Conservation (phyloP, 441 rosid genomes). For the Bocquillonia castaneifolia region DNA sequence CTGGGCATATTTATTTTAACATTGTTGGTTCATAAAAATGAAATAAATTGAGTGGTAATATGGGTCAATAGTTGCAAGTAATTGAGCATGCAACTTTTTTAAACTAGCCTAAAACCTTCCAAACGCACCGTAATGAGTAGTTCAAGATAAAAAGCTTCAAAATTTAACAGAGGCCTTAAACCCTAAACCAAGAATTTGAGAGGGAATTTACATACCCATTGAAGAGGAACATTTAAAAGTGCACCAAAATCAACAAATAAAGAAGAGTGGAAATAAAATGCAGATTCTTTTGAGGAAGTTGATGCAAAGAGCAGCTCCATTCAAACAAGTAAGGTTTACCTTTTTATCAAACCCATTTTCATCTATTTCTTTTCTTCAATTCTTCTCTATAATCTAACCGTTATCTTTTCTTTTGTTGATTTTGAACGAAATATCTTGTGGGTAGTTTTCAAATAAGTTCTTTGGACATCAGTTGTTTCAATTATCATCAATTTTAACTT, state of each 20-base stretch:
- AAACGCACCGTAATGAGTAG: background rate
- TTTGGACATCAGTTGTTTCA: background rate
- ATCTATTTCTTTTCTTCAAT: constrained; percentile 2
- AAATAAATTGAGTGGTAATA: too few relatives aligned
- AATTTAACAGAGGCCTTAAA: background rate
- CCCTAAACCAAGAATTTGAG: constrained; percentile 13
- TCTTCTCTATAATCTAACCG: background rate
- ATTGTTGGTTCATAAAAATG: too few relatives aligned
- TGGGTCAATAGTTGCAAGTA: too few relatives aligned
- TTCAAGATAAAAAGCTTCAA: background rate
- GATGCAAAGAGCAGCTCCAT: constrained; percentile 32
- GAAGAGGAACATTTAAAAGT: background rate
- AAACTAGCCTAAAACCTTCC: too few relatives aligned
- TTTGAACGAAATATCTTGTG: constrained; percentile 17
- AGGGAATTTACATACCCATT: background rate
- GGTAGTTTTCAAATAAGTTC: constrained; percentile 4
- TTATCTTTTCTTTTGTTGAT: background rate
- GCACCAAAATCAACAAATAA: background rate
- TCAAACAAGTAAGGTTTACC: constrained; percentile 32
- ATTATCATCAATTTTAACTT: too few relatives aligned
- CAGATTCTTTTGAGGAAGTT: constrained; percentile 44
- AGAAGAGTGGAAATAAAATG: constrained; percentile 21
- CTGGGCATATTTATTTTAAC: too few relatives aligned
- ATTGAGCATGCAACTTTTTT: too few relatives aligned
- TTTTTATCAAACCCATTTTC: constrained; percentile 6